Evolutionary conservation across 2,329 filamentous ascomycete genomes (phyloP).

Genomic region (Clarireedia homoeocarpa): DNA sequence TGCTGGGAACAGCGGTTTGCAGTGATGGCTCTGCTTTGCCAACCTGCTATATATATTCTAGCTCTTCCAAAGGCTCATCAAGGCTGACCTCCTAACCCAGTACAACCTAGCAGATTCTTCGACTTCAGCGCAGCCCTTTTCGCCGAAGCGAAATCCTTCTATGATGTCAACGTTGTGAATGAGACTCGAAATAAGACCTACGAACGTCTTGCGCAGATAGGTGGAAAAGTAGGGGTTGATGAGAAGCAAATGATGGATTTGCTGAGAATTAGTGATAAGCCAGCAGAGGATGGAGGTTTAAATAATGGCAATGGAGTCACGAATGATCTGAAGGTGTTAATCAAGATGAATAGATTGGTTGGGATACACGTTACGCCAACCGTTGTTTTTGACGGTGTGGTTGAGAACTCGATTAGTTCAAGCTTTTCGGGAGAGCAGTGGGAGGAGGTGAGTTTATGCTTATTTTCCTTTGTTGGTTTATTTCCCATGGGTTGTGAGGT

Average conservation of each 20-base stretch:
- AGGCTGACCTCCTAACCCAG: background rate
- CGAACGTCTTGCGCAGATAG: conserved; percentile 67
- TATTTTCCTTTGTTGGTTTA: background rate
- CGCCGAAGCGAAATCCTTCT: conserved; percentile 65
- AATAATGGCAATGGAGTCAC: conserved; percentile 80
- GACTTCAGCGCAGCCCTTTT: conserved; percentile 56
- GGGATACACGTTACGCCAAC: conserved; percentile 90
- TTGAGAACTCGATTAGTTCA: conserved; percentile 71
- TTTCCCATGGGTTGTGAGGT: background rate
- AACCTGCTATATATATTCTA: background rate
- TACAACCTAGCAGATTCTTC: conserved; percentile 51
- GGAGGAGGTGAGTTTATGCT: conserved; percentile 43
- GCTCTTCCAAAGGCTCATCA: background rate
- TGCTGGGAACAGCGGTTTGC: too few species aligned
- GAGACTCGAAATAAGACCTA: conserved; percentile 85
- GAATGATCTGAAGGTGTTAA: conserved; percentile 73
- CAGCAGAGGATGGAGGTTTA: conserved; percentile 56
- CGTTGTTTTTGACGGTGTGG: conserved; percentile 78
- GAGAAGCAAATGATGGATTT: conserved; percentile 61
- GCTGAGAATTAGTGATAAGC: conserved; percentile 61
- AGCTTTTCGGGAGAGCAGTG: conserved; percentile 75
- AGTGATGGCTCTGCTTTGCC: background rate
- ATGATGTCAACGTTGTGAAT: conserved; percentile 76
- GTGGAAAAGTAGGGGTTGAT: conserved; percentile 56
- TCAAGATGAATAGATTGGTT: conserved; percentile 71